Evolutionary conservation across 108 stramenopile genomes (phyloP), one percentile per base, ranked within the genome.

Genomic region (Licmophora abbreviata): DNA sequence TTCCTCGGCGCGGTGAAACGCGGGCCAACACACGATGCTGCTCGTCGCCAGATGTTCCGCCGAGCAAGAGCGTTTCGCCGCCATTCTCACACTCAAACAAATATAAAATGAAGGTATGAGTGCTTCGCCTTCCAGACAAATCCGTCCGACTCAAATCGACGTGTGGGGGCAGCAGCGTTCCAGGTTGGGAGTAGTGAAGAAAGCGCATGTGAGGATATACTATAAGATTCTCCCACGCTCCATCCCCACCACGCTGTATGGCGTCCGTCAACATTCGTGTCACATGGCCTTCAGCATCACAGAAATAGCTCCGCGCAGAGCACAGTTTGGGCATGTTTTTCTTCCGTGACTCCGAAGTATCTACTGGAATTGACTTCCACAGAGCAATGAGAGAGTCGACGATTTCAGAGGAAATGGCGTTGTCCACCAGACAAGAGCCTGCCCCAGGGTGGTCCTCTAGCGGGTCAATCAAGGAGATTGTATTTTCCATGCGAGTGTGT

Each of bases 31-130:
- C 63, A 9, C 51, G 50, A 31, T 63, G 53, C 27, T 55, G 45
- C 25, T 42, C 38, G 11, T 49, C 59, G 6, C 49, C 58, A n/a
- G 54, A 51, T 1, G 82, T 50, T 26, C 77, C 46, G 17, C 68
- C 51, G 28, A 89, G 47, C 50, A 89, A 44, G 2, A 61, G 50
- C 1, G 88, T 89, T 44, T 80, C 88, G 22, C 88, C 88, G 11
- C 88, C 83, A 2, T 50, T 1, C 8, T 58, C 40, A 47, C 83
- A 82, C 32, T 74, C 66, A 1, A 58, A 68, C 56, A 89, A 29
- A 47, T 89, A 89, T 6, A 85, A 51, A 40, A 89, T 73, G 43
- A 85, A 89, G 1, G 88, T 80, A 57, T 89, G 88, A 1, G 88
- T 83, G 63, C 81, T 83, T 1, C 81, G 55, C 14, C 3, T 21